phyloP scores from a whole-genome alignment of 345 rosid genomes.

The Mallotus nudiflorus region DNA sequence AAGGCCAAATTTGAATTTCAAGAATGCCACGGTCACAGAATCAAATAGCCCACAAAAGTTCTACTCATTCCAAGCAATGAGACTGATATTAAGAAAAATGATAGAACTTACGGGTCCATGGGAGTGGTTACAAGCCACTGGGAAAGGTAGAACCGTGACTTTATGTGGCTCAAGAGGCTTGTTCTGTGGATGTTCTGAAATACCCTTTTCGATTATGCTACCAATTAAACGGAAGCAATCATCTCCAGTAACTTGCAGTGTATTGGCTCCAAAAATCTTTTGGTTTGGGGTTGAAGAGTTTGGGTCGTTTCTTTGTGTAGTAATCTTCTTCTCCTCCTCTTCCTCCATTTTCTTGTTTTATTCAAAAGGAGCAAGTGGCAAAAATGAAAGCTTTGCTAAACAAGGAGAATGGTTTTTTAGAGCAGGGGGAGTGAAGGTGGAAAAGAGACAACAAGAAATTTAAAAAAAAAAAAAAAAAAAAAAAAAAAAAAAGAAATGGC shows the following conservation, averaged over 20 bases:
- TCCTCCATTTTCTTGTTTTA: background rate
- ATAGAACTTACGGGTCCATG: slow-evolving; percentile 73
- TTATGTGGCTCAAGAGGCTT: slow-evolving; percentile 50
- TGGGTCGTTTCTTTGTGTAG: background rate
- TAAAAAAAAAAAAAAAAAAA: too few relatives aligned
- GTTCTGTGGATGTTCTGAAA: slow-evolving; percentile 30
- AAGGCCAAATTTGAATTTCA: background rate
- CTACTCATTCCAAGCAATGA: too few relatives aligned
- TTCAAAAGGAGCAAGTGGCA: too few relatives aligned
- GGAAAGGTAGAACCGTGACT: slow-evolving; percentile 68
- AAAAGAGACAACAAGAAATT: too few relatives aligned
- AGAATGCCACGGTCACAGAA: background rate
- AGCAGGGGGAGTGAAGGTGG: too few relatives aligned
- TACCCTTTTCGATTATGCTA: slow-evolving; percentile 69
- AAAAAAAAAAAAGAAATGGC: too few relatives aligned
- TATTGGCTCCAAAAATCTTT: slow-evolving; percentile 22
- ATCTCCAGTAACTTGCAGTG: slow-evolving; percentile 28
- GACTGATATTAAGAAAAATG: background rate
- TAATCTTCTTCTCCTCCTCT: slow-evolving; percentile 1
- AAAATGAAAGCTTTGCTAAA: too few relatives aligned
- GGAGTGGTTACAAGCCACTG: slow-evolving; percentile 89
- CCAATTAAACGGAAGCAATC: slow-evolving; percentile 51
- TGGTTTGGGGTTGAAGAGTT: slow-evolving; percentile 5
- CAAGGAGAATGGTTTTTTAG: too few relatives aligned
- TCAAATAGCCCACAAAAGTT: background rate